Evolutionary conservation across 768 basidiomycete genomes (phyloP).

Genomic region (Leccinum variicolor): DNA sequence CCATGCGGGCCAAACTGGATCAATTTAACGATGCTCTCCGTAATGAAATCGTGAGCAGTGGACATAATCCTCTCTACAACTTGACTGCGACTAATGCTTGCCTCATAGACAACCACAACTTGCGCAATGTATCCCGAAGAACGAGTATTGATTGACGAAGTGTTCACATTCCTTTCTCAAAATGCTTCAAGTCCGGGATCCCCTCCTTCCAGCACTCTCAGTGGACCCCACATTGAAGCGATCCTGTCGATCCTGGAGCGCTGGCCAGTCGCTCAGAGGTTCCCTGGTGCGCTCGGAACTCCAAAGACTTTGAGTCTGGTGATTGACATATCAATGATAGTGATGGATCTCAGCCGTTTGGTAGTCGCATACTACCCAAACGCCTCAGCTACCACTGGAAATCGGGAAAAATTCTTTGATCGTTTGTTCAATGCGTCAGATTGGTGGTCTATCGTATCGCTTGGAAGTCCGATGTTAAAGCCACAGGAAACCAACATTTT

Average conservation of each 20-base stretch:
- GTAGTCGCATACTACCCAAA: slow-evolving; percentile 62
- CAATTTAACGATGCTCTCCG: slow-evolving; percentile 70
- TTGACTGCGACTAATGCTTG: not conserved
- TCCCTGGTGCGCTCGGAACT: slow-evolving; percentile 52
- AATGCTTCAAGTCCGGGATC: slow-evolving; percentile 38
- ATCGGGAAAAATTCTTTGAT: slow-evolving; percentile 53
- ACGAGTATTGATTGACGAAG: slow-evolving; percentile 51
- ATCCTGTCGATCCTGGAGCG: slow-evolving; percentile 63
- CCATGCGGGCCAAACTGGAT: slow-evolving; percentile 75
- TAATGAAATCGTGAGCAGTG: slow-evolving; percentile 59
- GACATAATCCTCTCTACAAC: not conserved
- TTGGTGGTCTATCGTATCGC: slow-evolving; percentile 47
- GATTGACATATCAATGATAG: slow-evolving; percentile 34
- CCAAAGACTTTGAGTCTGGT: not conserved
- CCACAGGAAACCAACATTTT: slow-evolving; percentile 81
- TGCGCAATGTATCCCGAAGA: slow-evolving; percentile 72
- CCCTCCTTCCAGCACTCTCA: slow-evolving; percentile 32
- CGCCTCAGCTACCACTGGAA: slow-evolving; percentile 41
- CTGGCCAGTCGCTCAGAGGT: slow-evolving; percentile 71
- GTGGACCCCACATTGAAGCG: slow-evolving; percentile 53
- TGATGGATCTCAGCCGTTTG: slow-evolving; percentile 83
- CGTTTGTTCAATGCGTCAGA: slow-evolving; percentile 66
- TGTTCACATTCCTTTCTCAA: slow-evolving; percentile 56
- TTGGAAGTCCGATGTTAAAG: slow-evolving; percentile 59
- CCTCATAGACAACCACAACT: slow-evolving; percentile 59